phyloP scores from a whole-genome alignment of 169 alveolate genomes.

The Plasmodium cynomolgi region DNA sequence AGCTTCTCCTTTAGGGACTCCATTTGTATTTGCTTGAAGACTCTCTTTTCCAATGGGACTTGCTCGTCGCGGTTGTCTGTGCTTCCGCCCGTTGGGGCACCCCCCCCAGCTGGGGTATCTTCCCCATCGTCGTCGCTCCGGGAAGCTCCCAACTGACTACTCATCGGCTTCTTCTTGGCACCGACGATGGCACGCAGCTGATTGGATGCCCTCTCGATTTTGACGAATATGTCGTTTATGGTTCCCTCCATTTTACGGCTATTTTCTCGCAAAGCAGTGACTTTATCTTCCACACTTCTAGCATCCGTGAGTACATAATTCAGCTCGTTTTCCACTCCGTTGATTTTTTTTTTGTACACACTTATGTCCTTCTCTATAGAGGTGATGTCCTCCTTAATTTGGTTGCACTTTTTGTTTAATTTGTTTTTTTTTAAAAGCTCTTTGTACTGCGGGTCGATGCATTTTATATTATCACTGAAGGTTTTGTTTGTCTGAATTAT shows the following conservation, averaged over 20 bases:
- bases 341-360: conserved; percentile 27
- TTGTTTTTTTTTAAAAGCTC: conserved; percentile 62
- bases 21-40: conserved; percentile 67
- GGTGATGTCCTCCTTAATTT: conserved; percentile 30
- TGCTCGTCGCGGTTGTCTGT: neutral
- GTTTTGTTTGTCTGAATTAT: conserved; percentile 56
- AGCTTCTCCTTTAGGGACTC: conserved; percentile 69
- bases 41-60: conserved; percentile 52
- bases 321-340: conserved; percentile 1
- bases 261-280: conserved; percentile 28
- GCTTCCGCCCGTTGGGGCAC: neutral
- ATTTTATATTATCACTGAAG: conserved; percentile 57
- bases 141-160: neutral
- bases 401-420: conserved; percentile 53
- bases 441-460: conserved; percentile 60
- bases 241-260: conserved; percentile 13
- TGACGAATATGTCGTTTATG: conserved; percentile 41
- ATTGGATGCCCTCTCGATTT: conserved; percentile 60
- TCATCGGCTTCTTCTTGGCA: neutral
- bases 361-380: conserved; percentile 22
- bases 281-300: conserved; percentile 31
- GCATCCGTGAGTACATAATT: neutral
- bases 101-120: neutral
- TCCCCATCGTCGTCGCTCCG: neutral
- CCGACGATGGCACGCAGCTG: conserved; percentile 20